These are phyloP conservation scores for Paxillus involutus DNA, from an alignment of 768 basidiomycete genomes.

Conservation along the genomic window DNA sequence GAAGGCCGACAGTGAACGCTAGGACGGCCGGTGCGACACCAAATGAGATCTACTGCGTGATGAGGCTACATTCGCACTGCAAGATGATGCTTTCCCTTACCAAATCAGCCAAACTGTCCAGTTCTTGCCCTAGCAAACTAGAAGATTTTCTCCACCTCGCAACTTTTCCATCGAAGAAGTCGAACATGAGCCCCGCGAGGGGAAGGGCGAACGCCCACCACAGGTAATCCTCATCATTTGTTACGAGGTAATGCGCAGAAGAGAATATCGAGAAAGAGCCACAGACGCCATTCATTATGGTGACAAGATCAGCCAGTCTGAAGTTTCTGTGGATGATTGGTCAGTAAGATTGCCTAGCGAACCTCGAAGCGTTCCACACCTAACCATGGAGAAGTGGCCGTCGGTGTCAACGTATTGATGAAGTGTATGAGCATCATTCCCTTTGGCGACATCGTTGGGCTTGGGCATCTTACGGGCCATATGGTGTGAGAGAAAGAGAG, in stretches of 20 bases:
- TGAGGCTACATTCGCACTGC: constrained; percentile 2
- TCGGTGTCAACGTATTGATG: constrained; percentile 87
- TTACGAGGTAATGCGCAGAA: constrained; percentile 84
- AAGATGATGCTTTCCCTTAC: constrained; percentile 42
- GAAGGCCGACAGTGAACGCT: constrained; percentile 87
- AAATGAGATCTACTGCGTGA: constrained; percentile 78
- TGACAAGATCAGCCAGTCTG: constrained; percentile 95
- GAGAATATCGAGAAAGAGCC: constrained; percentile 95
- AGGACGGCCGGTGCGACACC: constrained; percentile 96
- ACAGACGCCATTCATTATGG: constrained; percentile 99
- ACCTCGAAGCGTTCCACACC: constrained; percentile 47
- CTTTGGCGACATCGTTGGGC: constrained; percentile 15
- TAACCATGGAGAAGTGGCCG: constrained; percentile 96
- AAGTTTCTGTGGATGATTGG: constrained; percentile 69
- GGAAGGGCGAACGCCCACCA: constrained; percentile 89
- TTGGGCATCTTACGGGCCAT: constrained; percentile 31
- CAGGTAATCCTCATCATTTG: constrained; percentile 75
- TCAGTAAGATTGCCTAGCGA: constrained; percentile 17
- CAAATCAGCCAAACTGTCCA: constrained; percentile 95
- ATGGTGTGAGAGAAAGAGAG: constrained; percentile 2
- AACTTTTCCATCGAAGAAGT: constrained; percentile 96
- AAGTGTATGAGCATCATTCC: constrained; percentile 40
- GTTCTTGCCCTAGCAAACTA: constrained; percentile 95
- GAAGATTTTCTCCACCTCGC: constrained; percentile 95
- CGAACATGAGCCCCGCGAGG: constrained; percentile 93